These are phyloP conservation scores for Ceratocystis ficicola DNA, from an alignment of 2,329 filamentous ascomycete genomes.

Conservation along the genomic window DNA sequence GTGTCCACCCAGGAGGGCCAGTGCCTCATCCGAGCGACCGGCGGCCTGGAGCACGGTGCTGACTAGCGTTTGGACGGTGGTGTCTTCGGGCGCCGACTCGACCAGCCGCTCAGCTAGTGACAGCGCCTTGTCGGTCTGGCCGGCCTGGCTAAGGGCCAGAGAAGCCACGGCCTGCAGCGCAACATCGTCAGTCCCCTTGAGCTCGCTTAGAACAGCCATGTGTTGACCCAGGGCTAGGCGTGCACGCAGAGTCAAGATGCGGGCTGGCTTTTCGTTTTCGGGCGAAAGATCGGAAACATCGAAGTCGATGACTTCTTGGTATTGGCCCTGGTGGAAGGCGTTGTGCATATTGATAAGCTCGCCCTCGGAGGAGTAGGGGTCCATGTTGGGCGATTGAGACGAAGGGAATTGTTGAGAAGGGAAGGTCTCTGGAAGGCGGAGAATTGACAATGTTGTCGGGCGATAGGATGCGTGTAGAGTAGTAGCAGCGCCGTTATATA, in stretches of 20 bases:
- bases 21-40: conserved; percentile 73
- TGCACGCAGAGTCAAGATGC: conserved; percentile 67
- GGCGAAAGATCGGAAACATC: conserved; percentile 66
- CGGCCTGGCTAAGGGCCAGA: conserved; percentile 54
- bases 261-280: conserved; percentile 64
- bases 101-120: conserved; percentile 54
- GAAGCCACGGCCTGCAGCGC: conserved; percentile 67
- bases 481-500: background rate
- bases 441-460: too few species aligned
- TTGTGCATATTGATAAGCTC: conserved; percentile 62
- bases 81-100: conserved; percentile 56
- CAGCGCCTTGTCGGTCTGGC: conserved; percentile 50
- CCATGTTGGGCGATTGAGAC: conserved; percentile 38
- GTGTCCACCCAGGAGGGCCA: conserved; percentile 67
- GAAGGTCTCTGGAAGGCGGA: background rate
- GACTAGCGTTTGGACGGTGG: conserved; percentile 65
- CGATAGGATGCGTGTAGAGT: background rate
- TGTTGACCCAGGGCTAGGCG: conserved; percentile 72
- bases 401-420: conserved; percentile 22
- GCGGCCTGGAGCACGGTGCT: conserved; percentile 72
- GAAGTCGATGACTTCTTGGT: conserved; percentile 74
- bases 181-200: conserved; percentile 47
- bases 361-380: conserved; percentile 58
- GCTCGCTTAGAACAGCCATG: conserved; percentile 56
- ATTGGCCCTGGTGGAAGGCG: conserved; percentile 69